Conservation (phyloP, 441 rosid species). For the Euphorbia corollata region DNA sequence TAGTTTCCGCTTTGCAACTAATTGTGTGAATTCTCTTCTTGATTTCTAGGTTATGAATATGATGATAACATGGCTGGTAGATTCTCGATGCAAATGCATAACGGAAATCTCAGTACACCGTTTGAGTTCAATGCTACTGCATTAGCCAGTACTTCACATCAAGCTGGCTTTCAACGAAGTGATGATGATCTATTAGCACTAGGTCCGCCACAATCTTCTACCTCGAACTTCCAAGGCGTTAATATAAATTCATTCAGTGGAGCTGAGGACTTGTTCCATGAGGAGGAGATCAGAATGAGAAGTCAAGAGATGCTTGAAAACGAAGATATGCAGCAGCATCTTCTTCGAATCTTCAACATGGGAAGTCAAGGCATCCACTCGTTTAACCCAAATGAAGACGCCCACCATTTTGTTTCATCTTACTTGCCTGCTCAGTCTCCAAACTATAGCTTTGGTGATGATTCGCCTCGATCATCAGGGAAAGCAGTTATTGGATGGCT, state of each 20-base stretch:
- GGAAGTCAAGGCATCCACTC: constrained; percentile 45
- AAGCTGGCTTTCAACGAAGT: constrained; percentile 34
- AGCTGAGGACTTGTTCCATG: constrained; percentile 52
- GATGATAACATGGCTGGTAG: constrained; percentile 33
- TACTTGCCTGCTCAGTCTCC: constrained; percentile 40
- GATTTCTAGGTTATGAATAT: constrained; percentile 52
- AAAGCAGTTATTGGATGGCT: constrained; percentile 94
- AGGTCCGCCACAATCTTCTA: constrained; percentile 35
- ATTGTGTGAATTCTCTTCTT: background rate
- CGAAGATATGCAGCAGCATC: constrained; percentile 94
- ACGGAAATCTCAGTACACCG: constrained; percentile 38
- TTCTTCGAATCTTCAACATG: constrained; percentile 64
- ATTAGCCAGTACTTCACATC: constrained; percentile 29
- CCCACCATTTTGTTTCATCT: constrained; percentile 45
- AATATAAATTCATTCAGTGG: constrained; percentile 37
- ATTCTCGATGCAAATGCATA: constrained; percentile 44
- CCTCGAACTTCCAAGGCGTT: constrained; percentile 35
- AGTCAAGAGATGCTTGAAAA: constrained; percentile 84
- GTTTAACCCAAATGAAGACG: constrained; percentile 45
- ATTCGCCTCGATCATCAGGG: constrained; percentile 57
- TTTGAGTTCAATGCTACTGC: constrained; percentile 39
- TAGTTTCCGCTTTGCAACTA: background rate
- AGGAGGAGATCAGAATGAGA: constrained; percentile 75
- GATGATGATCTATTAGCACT: constrained; percentile 37
- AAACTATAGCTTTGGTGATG: constrained; percentile 41